Base-by-base conservation (phyloP, 768 basidiomycete genomes). In the Xerocomellus dryophilus region DNA sequence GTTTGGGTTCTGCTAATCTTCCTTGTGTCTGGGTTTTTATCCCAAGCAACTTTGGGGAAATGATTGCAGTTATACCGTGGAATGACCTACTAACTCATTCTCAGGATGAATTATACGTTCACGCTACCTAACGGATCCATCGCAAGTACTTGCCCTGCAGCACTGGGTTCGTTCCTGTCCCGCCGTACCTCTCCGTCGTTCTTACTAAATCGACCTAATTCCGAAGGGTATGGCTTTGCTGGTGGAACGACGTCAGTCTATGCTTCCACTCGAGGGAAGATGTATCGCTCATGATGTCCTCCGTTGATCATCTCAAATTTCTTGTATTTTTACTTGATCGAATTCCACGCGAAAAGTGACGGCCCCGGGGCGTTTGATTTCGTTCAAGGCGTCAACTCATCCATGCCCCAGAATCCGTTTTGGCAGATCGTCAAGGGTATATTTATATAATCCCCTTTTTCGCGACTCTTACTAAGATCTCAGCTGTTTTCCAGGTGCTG, bases 291-390 rank as follows among this genome's bases (percentile, higher is more conserved):
- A 55, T 35, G 23, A 50, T 27, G 9, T 18, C 12, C 7, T 41
- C 8, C 38, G 23, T 25, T 7, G 31, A 17, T 43, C 14, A 17
- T 23, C 17, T 36, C n/a, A 7, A 46, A 25, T 21, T n/a, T 7
- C n/a, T 48, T 25, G 7, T 25, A 42, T 20, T n/a, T 40, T 49
- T 3, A 1, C 12, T 38, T n/a, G 46, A 12, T 23, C n/a, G 0
- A 39, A 31, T 45, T 18, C n/a, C 2, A 18, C 46, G 34, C 9
- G 9, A 17, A 52, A 53, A 65, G 64, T 29, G 89, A 91, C 68
- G 88, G 90, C 0, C 88, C 90, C 4, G 90, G 90, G 18, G 81
- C 81, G 1, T 83, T 90, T 56, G 86, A 90, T 67, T 92, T 90
- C 59, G 70, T 83, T 31, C 89, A 90, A 73, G 88, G 89, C 5